Conservation (phyloP, 2,329 filamentous ascomycete species). For the Colletotrichum tanaceti region DNA sequence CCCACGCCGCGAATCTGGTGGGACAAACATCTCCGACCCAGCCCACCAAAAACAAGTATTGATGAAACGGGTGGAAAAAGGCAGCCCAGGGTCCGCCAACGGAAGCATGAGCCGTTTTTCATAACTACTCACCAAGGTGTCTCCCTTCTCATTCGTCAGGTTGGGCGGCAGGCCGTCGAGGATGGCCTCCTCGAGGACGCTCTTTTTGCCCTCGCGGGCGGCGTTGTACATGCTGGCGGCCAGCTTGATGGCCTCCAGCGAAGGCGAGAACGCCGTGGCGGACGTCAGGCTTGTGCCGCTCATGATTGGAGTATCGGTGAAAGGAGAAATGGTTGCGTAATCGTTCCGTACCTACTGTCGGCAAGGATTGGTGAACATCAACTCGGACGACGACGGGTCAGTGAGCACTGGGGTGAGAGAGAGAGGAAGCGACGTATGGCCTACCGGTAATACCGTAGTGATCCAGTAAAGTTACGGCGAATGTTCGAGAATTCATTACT, state of each 20-base stretch:
- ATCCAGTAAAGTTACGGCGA: conserved; percentile 26
- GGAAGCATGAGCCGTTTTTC: background rate
- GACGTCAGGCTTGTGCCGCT: conserved; percentile 30
- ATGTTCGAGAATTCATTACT: conserved; percentile 37
- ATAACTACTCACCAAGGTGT: conserved; percentile 67
- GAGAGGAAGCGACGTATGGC: background rate
- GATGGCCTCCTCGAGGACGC: conserved; percentile 70
- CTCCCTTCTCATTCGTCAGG: conserved; percentile 78
- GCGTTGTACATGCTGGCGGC: conserved; percentile 75
- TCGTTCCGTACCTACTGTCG: background rate
- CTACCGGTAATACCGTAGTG: no score
- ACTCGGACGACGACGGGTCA: no score
- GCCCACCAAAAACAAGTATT: no score
- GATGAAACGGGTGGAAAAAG: background rate
- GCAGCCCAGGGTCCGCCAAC: background rate
- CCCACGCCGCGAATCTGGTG: background rate
- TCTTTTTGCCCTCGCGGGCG: conserved; percentile 68
- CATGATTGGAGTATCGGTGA: conserved; percentile 15
- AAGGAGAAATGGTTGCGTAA: background rate
- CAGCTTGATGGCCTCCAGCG: conserved; percentile 73
- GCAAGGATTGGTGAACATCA: background rate
- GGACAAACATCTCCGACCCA: background rate
- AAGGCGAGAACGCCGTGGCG: conserved; percentile 52
- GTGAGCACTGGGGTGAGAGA: no score
- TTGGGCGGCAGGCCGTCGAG: conserved; percentile 74